Evolutionary conservation across 768 basidiomycete genomes (phyloP), one percentile per base, ranked within the genome.

Genomic region (Podaxis mareebaensis): DNA sequence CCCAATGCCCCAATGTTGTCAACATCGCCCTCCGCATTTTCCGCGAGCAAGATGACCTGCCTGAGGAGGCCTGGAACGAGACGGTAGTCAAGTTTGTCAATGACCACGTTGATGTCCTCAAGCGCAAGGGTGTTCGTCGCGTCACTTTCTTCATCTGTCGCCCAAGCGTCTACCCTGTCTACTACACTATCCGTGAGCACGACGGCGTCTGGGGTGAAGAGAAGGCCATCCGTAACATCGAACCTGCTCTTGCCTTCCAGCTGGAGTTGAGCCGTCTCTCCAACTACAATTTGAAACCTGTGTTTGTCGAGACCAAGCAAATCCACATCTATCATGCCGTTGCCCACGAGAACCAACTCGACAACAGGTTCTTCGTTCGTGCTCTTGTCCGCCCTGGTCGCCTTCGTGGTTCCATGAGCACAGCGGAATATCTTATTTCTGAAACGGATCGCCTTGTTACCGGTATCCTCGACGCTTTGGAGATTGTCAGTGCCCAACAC

Each of bases 251-350:
- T 46, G 97, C 97, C 33, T 98, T 93, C 86, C 97, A 99, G 77
- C 84, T 99, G 56, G 97, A 99, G 74, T 89, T 99, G 64, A 92
- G 91, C 75, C 94, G 97, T 52, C 84, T 99, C 61, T 96, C 95
- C 15, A 92, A 96, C 81, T 99, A 98, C 81, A 95, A 96, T 74
- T 85, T 99, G 73, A 92, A 87, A 44, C 96, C 97, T n/a, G 89
- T 90, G 79, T 95, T 96, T 73, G 94, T 95, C 53, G 95, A 99
- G 77, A 92, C 93, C 77, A 92, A 96, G 73, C 96, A 99, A 77
- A 92, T 99, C 54, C 97, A 99, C 77, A 92, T 99, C 71, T 99
- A 99, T 77, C 95, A 96, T 70, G 96, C 91, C 51, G 86, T 96
- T 57, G 96, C 95, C 36, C 85, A 88, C 64, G 97, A 98, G 80